Evolutionary conservation across 306 rosid species (phyloP).

Genomic region (Inga laurina): DNA sequence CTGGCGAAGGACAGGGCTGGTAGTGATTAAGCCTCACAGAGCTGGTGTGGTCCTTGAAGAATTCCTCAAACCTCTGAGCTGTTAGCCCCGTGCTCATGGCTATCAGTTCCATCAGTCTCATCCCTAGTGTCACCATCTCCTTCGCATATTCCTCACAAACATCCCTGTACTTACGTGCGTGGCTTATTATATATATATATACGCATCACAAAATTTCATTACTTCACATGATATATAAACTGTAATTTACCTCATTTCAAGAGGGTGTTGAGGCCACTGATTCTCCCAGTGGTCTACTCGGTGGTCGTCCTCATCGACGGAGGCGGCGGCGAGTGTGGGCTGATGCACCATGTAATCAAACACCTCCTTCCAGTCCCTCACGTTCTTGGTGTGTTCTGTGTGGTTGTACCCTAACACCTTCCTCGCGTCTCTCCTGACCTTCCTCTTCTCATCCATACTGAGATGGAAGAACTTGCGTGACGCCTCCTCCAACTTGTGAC

Average conservation of each 20-base stretch:
- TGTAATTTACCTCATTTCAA: constrained; percentile 51
- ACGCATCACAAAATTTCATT: too few relatives aligned
- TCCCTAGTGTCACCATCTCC: constrained; percentile 66
- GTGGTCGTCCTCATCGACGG: not conserved
- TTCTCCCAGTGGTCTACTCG: constrained; percentile 16
- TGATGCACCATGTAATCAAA: constrained; percentile 39
- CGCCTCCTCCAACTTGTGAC: not conserved
- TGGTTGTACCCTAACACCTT: constrained; percentile 42
- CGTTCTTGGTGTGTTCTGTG: constrained; percentile 51
- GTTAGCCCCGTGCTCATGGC: constrained; percentile 53
- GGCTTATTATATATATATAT: too few relatives aligned
- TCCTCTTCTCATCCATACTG: not conserved
- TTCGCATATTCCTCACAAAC: constrained; percentile 55
- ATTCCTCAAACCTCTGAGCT: constrained; percentile 45
- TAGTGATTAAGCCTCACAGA: not conserved
- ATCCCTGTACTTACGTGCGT: constrained; percentile 38
- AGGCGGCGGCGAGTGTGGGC: constrained; percentile 38
- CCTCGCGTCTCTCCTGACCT: not conserved
- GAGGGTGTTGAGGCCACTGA: constrained; percentile 71
- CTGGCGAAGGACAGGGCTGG: not conserved
- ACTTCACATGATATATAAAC: too few relatives aligned
- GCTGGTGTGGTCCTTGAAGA: not conserved
- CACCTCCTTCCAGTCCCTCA: constrained; percentile 64
- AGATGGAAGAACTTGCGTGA: not conserved
- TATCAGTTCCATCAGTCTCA: constrained; percentile 50